Evolutionary conservation across 1,139 yeast genomes (phyloP).

Genomic region (Yamadazyma blattariae): DNA sequence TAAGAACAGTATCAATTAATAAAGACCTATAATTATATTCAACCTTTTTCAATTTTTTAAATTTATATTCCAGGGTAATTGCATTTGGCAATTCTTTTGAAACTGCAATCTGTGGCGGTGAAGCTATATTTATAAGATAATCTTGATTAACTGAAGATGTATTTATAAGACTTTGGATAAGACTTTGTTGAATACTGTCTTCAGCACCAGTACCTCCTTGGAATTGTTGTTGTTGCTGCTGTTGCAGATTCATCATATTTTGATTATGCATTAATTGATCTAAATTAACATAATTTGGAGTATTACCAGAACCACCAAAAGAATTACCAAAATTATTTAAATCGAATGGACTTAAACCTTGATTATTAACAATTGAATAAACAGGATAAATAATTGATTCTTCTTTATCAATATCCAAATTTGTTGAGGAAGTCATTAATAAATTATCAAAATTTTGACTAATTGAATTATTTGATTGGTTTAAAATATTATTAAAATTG

Average conservation of each 20-base stretch:
- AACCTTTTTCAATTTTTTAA: constrained; percentile 11
- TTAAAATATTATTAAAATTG: constrained; percentile 18
- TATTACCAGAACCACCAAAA: neutral
- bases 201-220: neutral
- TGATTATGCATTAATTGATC: constrained; percentile 1
- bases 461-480: constrained; percentile 16
- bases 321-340: neutral
- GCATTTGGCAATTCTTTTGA: constrained; percentile 21
- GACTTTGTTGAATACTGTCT: constrained; percentile 8
- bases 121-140: constrained; percentile 8
- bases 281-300: constrained; percentile 3
- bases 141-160: constrained; percentile 12
- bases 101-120: constrained; percentile 6
- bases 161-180: constrained; percentile 12
- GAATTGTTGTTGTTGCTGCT: no score
- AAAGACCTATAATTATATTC: constrained; percentile 17
- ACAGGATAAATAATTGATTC: constrained; percentile 38
- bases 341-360: constrained; percentile 9
- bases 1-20: constrained; percentile 13
- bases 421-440: constrained; percentile 12
- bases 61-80: constrained; percentile 11
- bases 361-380: constrained; percentile 24
- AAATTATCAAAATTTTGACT: constrained; percentile 31
- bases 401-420: constrained; percentile 17
- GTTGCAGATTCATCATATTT: neutral